Percentiles rank a stretch among this genome's conserved stretches.
phyloP scores from a whole-genome alignment of 495 filamentous ascomycete species.

The Parmelia sp. region DNA sequence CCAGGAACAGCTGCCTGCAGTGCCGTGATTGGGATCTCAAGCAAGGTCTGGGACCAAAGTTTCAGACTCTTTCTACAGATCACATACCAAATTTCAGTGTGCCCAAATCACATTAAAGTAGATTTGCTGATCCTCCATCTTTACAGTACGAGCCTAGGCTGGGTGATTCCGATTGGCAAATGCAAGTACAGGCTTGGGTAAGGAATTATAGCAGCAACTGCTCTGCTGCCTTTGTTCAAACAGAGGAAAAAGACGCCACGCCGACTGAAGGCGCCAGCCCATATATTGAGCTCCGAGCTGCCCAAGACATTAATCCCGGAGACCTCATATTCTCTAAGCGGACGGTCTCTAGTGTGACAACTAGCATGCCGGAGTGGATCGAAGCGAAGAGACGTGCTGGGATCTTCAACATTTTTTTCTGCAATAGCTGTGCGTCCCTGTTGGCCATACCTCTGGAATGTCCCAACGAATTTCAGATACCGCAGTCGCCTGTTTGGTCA shows the following conservation, averaged over 20 bases:
- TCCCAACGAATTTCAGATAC: not conserved
- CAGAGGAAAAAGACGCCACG: not conserved
- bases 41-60: not conserved
- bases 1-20: not conserved
- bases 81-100: not conserved
- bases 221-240: not conserved
- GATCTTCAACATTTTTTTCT: not conserved
- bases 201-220: not conserved
- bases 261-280: not conserved
- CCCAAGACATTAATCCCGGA: slow-evolving; percentile 3
- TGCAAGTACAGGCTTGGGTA: not conserved
- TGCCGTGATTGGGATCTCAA: not conserved
- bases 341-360: not conserved
- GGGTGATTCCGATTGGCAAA: not conserved
- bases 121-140: not conserved
- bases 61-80: not conserved
- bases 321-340: slow-evolving; percentile 3
- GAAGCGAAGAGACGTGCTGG: not conserved
- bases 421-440: slow-evolving; percentile 8
- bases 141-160: not conserved
- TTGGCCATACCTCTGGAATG: not conserved
- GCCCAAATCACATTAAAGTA: not conserved
- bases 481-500: not conserved
- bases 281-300: slow-evolving; percentile 6
- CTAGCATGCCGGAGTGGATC: slow-evolving; percentile 6